Evolutionary conservation across 441 rosid species (phyloP).

Genomic region (Pelargonium cotyledonis): DNA sequence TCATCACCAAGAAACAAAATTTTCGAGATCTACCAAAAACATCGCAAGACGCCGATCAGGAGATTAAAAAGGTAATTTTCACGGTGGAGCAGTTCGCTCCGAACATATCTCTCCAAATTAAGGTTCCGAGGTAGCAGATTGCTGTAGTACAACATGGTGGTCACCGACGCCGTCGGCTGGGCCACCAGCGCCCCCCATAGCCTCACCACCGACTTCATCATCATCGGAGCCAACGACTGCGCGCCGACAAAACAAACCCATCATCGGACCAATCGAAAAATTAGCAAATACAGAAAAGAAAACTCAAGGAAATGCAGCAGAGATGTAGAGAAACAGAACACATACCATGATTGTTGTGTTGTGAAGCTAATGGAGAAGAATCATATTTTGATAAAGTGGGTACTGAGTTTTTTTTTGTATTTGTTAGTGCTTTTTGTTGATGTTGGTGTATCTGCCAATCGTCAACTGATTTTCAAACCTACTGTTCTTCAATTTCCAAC

Average conservation of each 20-base stretch:
- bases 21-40: slow-evolving; percentile 1
- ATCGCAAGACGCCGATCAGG: neutral
- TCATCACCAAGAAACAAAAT: too few relatives aligned
- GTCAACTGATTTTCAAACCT: neutral
- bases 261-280: neutral
- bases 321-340: neutral
- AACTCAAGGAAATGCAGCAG: too few relatives aligned
- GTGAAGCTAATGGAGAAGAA: neutral
- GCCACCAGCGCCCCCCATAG: neutral
- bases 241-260: neutral
- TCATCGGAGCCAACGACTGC: neutral
- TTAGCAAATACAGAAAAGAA: neutral
- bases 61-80: neutral
- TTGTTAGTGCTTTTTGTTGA: neutral
- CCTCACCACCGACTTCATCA: neutral
- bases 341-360: neutral
- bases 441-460: neutral
- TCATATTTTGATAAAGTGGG: neutral
- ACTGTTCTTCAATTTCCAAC: neutral
- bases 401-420: neutral
- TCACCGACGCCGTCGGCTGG: neutral
- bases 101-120: slow-evolving; percentile 1
- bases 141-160: neutral
- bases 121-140: neutral
- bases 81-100: neutral